Base-by-base conservation (phyloP, 192 early-diverging fungal genomes). In the Backusella australiensis region DNA sequence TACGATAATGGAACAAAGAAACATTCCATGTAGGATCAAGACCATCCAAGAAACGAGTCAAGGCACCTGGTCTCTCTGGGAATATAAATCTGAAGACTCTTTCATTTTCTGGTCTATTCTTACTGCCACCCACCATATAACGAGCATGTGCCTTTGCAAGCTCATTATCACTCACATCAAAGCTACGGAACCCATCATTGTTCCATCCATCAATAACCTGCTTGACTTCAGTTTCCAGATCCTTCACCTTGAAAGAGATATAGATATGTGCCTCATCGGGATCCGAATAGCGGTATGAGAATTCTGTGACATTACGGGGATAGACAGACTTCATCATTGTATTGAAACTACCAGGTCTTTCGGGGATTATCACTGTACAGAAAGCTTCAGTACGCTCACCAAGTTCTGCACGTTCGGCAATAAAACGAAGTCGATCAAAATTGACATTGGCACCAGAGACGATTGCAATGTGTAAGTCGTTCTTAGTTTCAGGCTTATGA, bases 381-480 rank as follows among this genome's bases (percentile, higher is more conserved):
- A 99, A 88, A 2, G 91, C 98, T 81, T 99, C 98, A 59, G 81
- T 86, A 39, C 94, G 86, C 81, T 99, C 98, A 67, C 98, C 97
- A n/a, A 99, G 81, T 5, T 93, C 91, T 4, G 98, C 96, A 67
- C 98, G 92, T 80, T 99, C 97, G 17, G 96, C 95, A 1, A 99
- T 96, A 77, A 98, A 99, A 49, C 96, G 90, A n/a, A 99, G 86
- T 1, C 97, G 92, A 80, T 97, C 96, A 90, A 99, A 99, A 82
- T 99, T 97, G 91, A 99, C 98, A 86, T 99, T 99, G 46, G 98
- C 98, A 17, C 98, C 98, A 17, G 92, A 94, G 34, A 92, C 89
- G 69, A 97, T 86, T 6, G 94, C 90, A 21, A 99, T 90, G 67
- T 86, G 90, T n/a, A 76, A 83, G 11, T 87, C 36, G 70, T 86